Base-by-base conservation (phyloP, 2,329 filamentous ascomycete species). In the Curvularia sp. region DNA sequence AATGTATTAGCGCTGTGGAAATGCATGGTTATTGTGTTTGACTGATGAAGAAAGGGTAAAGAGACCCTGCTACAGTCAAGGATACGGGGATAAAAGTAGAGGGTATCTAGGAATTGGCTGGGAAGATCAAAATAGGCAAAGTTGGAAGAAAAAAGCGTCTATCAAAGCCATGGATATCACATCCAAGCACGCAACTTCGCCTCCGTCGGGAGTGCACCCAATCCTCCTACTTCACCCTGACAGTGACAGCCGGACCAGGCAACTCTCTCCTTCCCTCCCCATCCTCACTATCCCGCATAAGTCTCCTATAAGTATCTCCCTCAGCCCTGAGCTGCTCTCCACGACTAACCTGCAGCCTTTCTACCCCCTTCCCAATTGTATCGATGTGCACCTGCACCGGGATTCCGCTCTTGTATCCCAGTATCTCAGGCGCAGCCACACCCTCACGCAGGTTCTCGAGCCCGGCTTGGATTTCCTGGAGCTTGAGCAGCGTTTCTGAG, bases 321-420 rank as follows among this genome's bases (percentile, higher is more conserved):
- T 90, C 87, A 15, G 85, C 76, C 30, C 80, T 82, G 53, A 85
- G 80, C 18, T 86, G 84, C 60, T 85, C 84, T 42, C 84, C 82
- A 58, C 90, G 82, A 47, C 88, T 87, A 22, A 79, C 77, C 72
- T 91, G 88, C 60, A 95, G 78, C 62, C 91, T 82, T 75, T 93
- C 89, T 1, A 93, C 86, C 0, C 89, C 89, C 49, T 86, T 80
- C 57, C 89, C 83, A 61, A 95, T 92, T 55, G 87, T 88, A 65
- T 92, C 87, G 41, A 95, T 88, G 71, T 95, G 90, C 42, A 92
- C 88, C 50, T 84, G 84, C 4, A 95, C 79, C 2, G 90, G 89
- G 9, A 92, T 81, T 28, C 81, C 78, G 3, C 77, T 75, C 7
- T 79, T 78, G 26, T 81, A 83, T 1, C 83, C 83, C 10, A 88